Base-by-base conservation (phyloP, 2,329 filamentous ascomycete species). In the Domatiomyces catenatus region DNA sequence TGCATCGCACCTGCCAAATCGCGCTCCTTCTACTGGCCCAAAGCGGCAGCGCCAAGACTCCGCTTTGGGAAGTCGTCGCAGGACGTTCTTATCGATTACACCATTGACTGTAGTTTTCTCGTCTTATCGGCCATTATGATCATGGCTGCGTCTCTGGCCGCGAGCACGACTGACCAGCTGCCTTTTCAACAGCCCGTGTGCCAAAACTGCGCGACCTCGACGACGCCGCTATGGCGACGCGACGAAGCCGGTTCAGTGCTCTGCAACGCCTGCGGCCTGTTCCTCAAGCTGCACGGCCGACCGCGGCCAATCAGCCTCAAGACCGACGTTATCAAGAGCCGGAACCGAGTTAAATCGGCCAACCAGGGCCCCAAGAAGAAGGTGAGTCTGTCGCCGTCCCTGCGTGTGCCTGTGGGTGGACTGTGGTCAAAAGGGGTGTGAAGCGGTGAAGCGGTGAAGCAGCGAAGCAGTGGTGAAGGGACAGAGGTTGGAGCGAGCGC, bases 241-340 rank as follows among this genome's bases (percentile, higher is more conserved):
- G 92, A 98, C 75, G 92, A 98, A 72, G 80, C 84, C 62, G 92
- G 92, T 59, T 84, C 88, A 0, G 90, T 98, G 39, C 83, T 98
- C 48, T 98, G 92, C 80, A 98, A 98, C 71, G 92, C 92, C 63
- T 98, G 92, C 69, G 92, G 92, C 53, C 77, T 98, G 51, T 98
- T 96, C 69, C 77, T 96, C 62, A 98, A 98, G 76, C 77, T 98
- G 59, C 92, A 98, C 66, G 89, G 89, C 57, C 84, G 89, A 22
- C 81, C 92, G 54, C 83, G 92, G 51, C 92, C 92, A 59, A 95
- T 94, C 66, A 94, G 86, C 61, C 77, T 98, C 61, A 98, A 98
- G 76, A 96, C 92, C 47, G 92, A 98, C 73, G 90, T 96, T 59
- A 98, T 98, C 73, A 98, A 98, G 75, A 95, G 89, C 73, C 87